A percentile compares a stretch with the other conserved stretches of the same genome.
These are phyloP conservation scores for Houttuynia cordata DNA, from an alignment of 164 flowering plant species.

Conservation along the genomic window DNA sequence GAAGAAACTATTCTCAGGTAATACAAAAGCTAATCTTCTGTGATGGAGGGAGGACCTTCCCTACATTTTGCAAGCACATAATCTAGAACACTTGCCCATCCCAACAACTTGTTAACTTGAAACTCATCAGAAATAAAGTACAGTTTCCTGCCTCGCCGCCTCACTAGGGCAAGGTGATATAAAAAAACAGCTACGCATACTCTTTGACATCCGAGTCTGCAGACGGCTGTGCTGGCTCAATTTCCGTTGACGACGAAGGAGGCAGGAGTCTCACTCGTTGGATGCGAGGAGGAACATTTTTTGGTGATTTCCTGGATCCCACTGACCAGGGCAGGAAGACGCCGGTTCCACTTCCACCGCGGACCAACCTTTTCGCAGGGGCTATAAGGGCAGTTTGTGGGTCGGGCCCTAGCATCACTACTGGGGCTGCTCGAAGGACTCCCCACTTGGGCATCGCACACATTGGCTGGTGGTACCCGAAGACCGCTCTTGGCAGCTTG, in stretches of 20 bases:
- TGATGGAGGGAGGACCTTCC: not conserved
- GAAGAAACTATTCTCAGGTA: slow-evolving; percentile 2
- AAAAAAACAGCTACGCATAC: too few species aligned
- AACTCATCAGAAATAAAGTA: not conserved
- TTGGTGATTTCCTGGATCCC: slow-evolving; percentile 40
- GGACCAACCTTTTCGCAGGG: slow-evolving; percentile 27
- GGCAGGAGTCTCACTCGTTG: slow-evolving; percentile 51
- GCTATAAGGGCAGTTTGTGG: slow-evolving; percentile 35
- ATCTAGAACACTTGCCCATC: too few species aligned
- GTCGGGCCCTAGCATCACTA: slow-evolving; percentile 54
- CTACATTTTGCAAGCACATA: too few species aligned
- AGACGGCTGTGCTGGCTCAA: not conserved
- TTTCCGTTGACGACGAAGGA: slow-evolving; percentile 21
- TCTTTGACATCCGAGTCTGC: not conserved
- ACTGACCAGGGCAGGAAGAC: slow-evolving; percentile 81
- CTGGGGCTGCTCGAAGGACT: slow-evolving; percentile 39
- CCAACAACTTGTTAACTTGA: not conserved
- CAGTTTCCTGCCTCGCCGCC: not conserved
- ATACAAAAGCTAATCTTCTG: slow-evolving; percentile 4
- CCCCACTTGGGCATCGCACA: slow-evolving; percentile 62
- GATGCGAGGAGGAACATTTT: slow-evolving; percentile 80
- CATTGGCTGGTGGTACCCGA: slow-evolving; percentile 24
- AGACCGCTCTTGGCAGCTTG: slow-evolving; percentile 24
- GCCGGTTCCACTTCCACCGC: slow-evolving; percentile 81
- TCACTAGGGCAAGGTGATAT: too few species aligned